These are phyloP conservation scores for Verticillium nubilum DNA, from an alignment of 2,329 filamentous ascomycete genomes.

Conservation along the genomic window DNA sequence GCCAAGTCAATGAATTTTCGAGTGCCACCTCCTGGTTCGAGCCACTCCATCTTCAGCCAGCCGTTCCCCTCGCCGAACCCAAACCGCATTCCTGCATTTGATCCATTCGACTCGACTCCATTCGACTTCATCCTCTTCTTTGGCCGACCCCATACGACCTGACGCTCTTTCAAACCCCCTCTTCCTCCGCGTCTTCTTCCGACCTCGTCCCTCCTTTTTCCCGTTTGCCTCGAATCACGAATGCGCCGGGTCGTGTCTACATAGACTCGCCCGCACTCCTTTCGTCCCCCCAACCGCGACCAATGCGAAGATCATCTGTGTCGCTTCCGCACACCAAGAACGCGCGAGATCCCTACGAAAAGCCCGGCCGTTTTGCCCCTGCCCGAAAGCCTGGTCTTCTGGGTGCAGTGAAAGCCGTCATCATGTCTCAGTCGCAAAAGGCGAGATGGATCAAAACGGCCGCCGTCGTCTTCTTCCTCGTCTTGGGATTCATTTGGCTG, in stretches of 20 bases:
- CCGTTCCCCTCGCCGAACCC: background rate
- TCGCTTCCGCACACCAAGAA: slow-evolving; percentile 57
- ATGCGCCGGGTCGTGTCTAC: slow-evolving; percentile 8
- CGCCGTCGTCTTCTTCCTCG: slow-evolving; percentile 53
- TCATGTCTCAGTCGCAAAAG: slow-evolving; percentile 60
- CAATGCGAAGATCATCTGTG: slow-evolving; percentile 61
- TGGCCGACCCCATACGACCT: background rate
- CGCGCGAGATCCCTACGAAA: slow-evolving; percentile 59
- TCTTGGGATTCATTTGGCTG: slow-evolving; percentile 60
- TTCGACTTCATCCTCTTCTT: background rate
- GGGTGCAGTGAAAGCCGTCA: slow-evolving; percentile 51
- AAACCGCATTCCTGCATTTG: background rate
- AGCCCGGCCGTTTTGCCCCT: slow-evolving; percentile 53
- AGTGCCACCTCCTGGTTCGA: background rate
- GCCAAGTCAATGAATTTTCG: background rate
- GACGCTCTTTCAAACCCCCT: slow-evolving; percentile 1
- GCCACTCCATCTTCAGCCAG: background rate
- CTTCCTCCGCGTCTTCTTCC: slow-evolving; percentile 7
- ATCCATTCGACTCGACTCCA: background rate
- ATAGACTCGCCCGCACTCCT: background rate
- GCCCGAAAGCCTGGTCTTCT: slow-evolving; percentile 41
- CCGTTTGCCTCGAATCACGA: slow-evolving; percentile 2
- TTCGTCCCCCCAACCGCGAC: slow-evolving; percentile 3
- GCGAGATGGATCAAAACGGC: slow-evolving; percentile 61
- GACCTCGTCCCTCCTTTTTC: background rate